Evolutionary conservation across 305 asterid genomes (phyloP).

Genomic region (Solanum chacoense): DNA sequence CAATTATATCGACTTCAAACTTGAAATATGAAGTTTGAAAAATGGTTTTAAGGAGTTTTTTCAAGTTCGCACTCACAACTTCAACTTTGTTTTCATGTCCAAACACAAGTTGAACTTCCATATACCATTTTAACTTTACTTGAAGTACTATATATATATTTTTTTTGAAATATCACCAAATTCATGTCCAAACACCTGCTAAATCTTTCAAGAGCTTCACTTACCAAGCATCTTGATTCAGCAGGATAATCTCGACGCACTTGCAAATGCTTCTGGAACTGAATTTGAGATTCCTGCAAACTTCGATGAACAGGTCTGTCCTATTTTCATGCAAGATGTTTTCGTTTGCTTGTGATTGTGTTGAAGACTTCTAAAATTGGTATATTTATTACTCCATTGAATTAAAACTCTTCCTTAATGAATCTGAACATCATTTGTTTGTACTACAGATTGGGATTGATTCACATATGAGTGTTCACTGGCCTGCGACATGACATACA

Average conservation of each 20-base stretch:
- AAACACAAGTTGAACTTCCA: neutral
- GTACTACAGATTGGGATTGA: conserved; percentile 15
- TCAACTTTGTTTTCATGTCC: neutral
- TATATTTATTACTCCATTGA: neutral
- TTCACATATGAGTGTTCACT: conserved; percentile 15
- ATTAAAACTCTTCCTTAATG: neutral
- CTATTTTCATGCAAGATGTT: conserved; percentile 2
- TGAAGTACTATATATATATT: neutral
- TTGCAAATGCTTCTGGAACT: conserved; percentile 21
- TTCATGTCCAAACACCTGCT: neutral
- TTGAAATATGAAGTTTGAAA: neutral
- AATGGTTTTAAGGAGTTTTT: neutral
- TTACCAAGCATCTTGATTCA: neutral
- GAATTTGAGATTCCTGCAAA: conserved; percentile 27
- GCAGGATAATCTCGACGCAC: conserved; percentile 25
- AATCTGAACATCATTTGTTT: neutral
- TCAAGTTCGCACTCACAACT: neutral
- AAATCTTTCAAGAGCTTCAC: neutral
- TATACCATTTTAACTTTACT: neutral
- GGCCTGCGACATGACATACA: conserved; percentile 14
- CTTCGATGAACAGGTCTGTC: conserved; percentile 25
- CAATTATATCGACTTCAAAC: neutral
- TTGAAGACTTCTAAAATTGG: neutral
- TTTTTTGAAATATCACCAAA: neutral
- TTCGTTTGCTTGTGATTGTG: neutral